Conservation (phyloP, 208 protist genomes). For the Leishmania tarentolae region DNA sequence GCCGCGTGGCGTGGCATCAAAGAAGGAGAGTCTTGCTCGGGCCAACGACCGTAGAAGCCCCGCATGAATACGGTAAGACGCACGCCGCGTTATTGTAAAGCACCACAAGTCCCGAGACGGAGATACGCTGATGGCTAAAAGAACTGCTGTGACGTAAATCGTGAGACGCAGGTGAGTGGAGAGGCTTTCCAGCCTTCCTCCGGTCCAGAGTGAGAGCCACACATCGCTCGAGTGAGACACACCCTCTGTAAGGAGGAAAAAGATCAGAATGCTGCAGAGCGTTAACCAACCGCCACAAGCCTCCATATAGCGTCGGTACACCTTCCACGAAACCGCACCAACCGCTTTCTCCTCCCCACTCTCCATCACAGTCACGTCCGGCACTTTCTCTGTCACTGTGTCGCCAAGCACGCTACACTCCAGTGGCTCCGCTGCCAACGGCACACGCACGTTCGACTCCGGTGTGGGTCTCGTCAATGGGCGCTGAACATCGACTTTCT, state of each 20-base stretch:
- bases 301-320: slow-evolving; percentile 62
- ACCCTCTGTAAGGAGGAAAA: slow-evolving; percentile 55
- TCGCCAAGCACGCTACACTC: not conserved
- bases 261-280: slow-evolving; percentile 17
- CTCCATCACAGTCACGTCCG: slow-evolving; percentile 4
- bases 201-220: slow-evolving; percentile 80
- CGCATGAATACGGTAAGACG: slow-evolving; percentile 38
- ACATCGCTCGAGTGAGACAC: slow-evolving; percentile 26
- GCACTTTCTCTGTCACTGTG: slow-evolving; percentile 1
- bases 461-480: not conserved
- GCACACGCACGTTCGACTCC: not conserved
- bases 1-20: slow-evolving; percentile 92
- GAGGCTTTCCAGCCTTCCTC: not conserved
- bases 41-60: slow-evolving; percentile 51
- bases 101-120: slow-evolving; percentile 36
- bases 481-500: not conserved
- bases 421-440: not conserved
- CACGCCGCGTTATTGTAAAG: slow-evolving; percentile 31
- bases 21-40: slow-evolving; percentile 81
- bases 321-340: slow-evolving; percentile 45
- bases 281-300: slow-evolving; percentile 47
- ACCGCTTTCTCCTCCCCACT: slow-evolving; percentile 44
- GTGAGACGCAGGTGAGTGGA: slow-evolving; percentile 16
- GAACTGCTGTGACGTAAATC: slow-evolving; percentile 31
- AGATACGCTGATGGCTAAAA: slow-evolving; percentile 18